These are phyloP conservation scores for Dioscorea dumetorum DNA, from an alignment of 106 monocot species.

Conservation along the genomic window DNA sequence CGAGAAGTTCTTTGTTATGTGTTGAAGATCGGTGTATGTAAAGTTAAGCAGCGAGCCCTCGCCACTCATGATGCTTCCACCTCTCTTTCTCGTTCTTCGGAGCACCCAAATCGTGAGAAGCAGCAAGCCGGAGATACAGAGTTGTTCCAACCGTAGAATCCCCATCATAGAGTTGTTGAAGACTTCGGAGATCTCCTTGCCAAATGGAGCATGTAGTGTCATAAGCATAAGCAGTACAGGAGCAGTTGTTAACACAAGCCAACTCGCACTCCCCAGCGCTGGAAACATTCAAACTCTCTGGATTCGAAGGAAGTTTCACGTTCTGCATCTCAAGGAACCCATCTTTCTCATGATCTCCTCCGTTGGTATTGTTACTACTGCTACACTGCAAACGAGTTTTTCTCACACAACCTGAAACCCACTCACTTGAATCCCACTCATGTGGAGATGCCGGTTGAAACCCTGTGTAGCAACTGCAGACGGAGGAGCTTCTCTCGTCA, in stretches of 20 bases:
- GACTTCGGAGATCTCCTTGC: constrained; percentile 17
- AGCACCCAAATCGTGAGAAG: constrained; percentile 6
- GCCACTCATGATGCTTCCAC: background rate
- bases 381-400: constrained; percentile 16
- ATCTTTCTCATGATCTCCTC: constrained; percentile 1
- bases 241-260: constrained; percentile 28
- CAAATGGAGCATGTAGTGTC: constrained; percentile 24
- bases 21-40: constrained; percentile 9
- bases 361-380: background rate
- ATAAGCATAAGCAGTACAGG: constrained; percentile 31
- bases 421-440: constrained; percentile 22
- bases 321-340: constrained; percentile 21
- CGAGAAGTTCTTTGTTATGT: constrained; percentile 36
- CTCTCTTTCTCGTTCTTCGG: constrained; percentile 4
- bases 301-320: constrained; percentile 20
- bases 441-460: constrained; percentile 2
- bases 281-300: background rate
- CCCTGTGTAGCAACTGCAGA: background rate
- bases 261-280: constrained; percentile 11
- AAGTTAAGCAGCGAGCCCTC: constrained; percentile 18
- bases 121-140: constrained; percentile 31
- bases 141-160: background rate
- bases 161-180: constrained; percentile 18
- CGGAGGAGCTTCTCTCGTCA: background rate
- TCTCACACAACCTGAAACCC: constrained; percentile 25